These are phyloP conservation scores for Davidsoniella eucalypti DNA, from an alignment of 2,329 filamentous ascomycete genomes.

Conservation along the genomic window DNA sequence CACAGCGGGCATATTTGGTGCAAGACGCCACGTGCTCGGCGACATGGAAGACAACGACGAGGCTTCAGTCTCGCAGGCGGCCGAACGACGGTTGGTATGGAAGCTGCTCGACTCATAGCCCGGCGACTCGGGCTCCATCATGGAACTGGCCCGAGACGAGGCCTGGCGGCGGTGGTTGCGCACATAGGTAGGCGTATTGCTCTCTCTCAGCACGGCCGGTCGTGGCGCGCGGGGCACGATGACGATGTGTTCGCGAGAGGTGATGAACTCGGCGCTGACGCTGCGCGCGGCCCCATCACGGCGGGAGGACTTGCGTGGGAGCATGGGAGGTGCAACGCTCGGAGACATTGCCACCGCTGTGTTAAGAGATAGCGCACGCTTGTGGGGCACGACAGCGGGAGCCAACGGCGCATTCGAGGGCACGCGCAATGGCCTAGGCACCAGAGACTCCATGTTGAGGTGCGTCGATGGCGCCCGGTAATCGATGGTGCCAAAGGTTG, in stretches of 20 bases:
- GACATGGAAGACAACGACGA: too few relatives aligned
- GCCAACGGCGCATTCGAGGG: background rate
- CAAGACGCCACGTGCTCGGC: too few relatives aligned
- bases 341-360: background rate
- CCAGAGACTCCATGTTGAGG: background rate
- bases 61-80: too few relatives aligned
- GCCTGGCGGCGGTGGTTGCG: background rate
- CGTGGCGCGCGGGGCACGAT: background rate
- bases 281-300: background rate
- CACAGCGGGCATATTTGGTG: too few relatives aligned
- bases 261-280: background rate
- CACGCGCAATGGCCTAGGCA: background rate
- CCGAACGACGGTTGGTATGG: too few relatives aligned
- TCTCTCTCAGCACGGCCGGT: conserved; percentile 3
- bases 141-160: conserved; percentile 1
- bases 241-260: too few relatives aligned
- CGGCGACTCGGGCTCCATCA: background rate
- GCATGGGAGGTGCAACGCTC: background rate
- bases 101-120: background rate
- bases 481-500: too few relatives aligned
- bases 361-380: background rate
- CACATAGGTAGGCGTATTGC: background rate
- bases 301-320: conserved; percentile 7
- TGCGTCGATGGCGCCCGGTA: too few relatives aligned
- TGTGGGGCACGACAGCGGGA: background rate